Base-by-base conservation (phyloP, 352 stramenopile genomes). In the Pythium vanterpoolii region DNA sequence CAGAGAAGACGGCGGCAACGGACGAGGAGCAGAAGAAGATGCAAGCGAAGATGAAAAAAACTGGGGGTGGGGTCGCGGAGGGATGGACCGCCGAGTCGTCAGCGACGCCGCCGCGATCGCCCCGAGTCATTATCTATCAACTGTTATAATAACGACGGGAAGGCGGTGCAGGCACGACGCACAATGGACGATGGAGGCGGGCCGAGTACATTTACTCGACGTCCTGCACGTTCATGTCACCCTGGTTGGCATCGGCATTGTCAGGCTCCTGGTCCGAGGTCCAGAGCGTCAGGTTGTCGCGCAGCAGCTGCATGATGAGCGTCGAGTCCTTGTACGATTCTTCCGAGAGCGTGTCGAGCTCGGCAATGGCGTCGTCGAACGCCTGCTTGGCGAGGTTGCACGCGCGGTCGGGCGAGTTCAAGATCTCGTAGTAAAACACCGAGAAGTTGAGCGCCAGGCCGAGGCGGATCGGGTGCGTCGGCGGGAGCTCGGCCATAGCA, bases 391-490 rank as follows among this genome's bases (percentile, higher is more conserved):
- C 92, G 49, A 98, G 71, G 60, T 95, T 87, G 74, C 92, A 98
- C n/a, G 93, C 93, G 26, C 87, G 80, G 64, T 95, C 86, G 5
- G 96, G 97, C 49, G 90, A 97, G 81, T 98, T 98, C 33, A 99
- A 76, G 73, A 99, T 99, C 80, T 99, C 97, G 73, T 99, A 99
- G 86, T 99, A 99, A 77, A 99, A 99, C 19, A 98, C 92, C 54
- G 90, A 98, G 71, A 99, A 99, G 90, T 99, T 99, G 31, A 99
- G 87, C 19, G 97, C 97, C 46, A 99, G 83, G 44, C 97, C 97
- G 19, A 99, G 80, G 54, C 97, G 96, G 71, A 99, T 99, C 44
- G 97, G 97, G 80, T 99, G 97, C 53, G 97, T 99, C 31, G 97
- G 97, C 30, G 96, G 96, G 23, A 99, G 85, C 68, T 98, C 96